Conservation (phyloP, 1,139 yeast genomes). For the Geotrichum reessii region DNA sequence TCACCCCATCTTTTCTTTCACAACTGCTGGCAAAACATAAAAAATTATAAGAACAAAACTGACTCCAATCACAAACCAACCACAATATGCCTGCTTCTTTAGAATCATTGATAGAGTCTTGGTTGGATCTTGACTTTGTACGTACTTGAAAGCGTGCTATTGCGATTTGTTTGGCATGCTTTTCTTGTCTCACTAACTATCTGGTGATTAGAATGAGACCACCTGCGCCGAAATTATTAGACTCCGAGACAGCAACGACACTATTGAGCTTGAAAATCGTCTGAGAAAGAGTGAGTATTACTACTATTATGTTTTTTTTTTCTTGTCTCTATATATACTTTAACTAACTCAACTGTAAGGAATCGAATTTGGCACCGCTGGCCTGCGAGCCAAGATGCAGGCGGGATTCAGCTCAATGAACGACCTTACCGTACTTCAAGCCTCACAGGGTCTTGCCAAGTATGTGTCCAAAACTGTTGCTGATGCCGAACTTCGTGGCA, state of each 20-base stretch:
- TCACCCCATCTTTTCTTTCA: background rate
- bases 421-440: conserved; percentile 81
- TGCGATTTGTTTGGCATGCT: background rate
- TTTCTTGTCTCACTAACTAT: conserved; percentile 11
- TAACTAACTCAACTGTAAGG: conserved; percentile 33
- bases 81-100: conserved; percentile 6
- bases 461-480: conserved; percentile 45
- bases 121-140: conserved; percentile 18
- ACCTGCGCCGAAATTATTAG: conserved; percentile 53
- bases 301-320: too few species aligned
- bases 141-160: background rate
- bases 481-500: conserved; percentile 37
- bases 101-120: conserved; percentile 7
- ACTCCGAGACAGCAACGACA: conserved; percentile 42
- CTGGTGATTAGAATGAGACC: conserved; percentile 38
- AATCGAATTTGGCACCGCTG: conserved; percentile 91
- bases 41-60: background rate
- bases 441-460: conserved; percentile 82
- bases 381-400: conserved; percentile 78
- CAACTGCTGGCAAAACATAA: background rate
- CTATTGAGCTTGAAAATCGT: conserved; percentile 47
- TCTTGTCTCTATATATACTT: background rate
- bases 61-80: background rate
- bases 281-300: conserved; percentile 34
- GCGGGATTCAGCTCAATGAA: conserved; percentile 90